These are phyloP conservation scores for Margaritispora aquatica DNA, from an alignment of 495 filamentous ascomycete species.

Conservation along the genomic window DNA sequence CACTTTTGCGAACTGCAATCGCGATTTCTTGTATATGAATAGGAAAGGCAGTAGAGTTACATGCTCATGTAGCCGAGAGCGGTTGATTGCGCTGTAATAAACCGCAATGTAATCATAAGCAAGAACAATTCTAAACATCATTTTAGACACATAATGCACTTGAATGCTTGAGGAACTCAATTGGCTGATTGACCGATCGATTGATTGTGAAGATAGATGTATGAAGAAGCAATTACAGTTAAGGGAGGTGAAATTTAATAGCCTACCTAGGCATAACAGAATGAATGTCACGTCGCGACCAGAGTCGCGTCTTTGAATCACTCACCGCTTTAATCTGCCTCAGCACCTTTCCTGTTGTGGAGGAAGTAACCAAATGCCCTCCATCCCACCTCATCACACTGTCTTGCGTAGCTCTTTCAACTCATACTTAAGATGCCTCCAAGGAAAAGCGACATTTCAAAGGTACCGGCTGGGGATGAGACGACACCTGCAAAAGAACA, in stretches of 20 bases:
- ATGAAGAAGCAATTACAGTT: background rate
- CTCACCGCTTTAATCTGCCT: conserved; percentile 1
- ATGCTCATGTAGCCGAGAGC: background rate
- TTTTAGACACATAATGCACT: background rate
- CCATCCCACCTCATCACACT: background rate
- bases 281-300: background rate
- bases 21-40: background rate
- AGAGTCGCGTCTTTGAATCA: background rate
- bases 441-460: conserved; percentile 29
- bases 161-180: too few relatives aligned
- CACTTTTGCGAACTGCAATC: background rate
- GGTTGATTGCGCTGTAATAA: too few relatives aligned
- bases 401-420: too few relatives aligned
- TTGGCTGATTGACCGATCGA: too few relatives aligned
- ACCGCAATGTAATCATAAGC: background rate
- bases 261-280: too few relatives aligned
- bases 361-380: background rate
- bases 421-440: conserved; percentile 19
- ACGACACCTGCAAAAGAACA: conserved; percentile 36
- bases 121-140: background rate
- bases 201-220: too few relatives aligned
- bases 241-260: too few relatives aligned
- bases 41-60: background rate
- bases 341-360: background rate
- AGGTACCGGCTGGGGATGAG: conserved; percentile 16